Evolutionary conservation across 176 grass and related monocot species (phyloP), one percentile per base, ranked within the genome.

Genomic region (Oryza brachyantha): DNA sequence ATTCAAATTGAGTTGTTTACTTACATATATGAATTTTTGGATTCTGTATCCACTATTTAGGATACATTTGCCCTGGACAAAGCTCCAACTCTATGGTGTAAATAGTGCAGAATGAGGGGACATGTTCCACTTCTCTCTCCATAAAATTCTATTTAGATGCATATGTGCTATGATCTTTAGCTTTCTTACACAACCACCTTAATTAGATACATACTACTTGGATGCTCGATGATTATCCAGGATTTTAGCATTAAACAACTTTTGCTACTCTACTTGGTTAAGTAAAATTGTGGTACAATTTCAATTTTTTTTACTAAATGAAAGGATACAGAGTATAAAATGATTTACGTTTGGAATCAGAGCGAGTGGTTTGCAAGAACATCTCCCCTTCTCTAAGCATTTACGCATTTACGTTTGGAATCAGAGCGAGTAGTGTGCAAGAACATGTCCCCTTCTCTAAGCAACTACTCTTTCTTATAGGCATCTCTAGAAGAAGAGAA

Each of bases 401-500:
- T n/a, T n/a, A n/a, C n/a, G n/a, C n/a, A 45, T 41, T 61, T 81
- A 21, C 37, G 26, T 73, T 27, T 68, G 16, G 13, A 3, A 21
- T 85, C 10, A 55, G 19, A 55, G 50, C 21, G 19, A 22, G 17
- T 55, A 55, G 21, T 55, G n/a, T 55, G 50, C 22, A 55, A 55
- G 19, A 55, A 55, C 21, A 24, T 52, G 62, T 37, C 7, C 29
- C 16, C 81, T 10, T 34, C 19, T 29, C 9, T 61, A 68, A 13
- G 74, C 32, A 27, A 36, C 38, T 55, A 22, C 57, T 67, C 77
- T 37, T 79, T 63, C 42, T 50, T 68, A 35, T 73, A 98, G 95
- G 90, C 87, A 66, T 92, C 89, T 86, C 81, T 98, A 80, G 85
- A 92, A 89, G 77, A 83, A 62, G 95, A 94, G 73, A 98, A 80